Conservation (phyloP, 2,329 filamentous ascomycete species). For the Fusarium sp. region DNA sequence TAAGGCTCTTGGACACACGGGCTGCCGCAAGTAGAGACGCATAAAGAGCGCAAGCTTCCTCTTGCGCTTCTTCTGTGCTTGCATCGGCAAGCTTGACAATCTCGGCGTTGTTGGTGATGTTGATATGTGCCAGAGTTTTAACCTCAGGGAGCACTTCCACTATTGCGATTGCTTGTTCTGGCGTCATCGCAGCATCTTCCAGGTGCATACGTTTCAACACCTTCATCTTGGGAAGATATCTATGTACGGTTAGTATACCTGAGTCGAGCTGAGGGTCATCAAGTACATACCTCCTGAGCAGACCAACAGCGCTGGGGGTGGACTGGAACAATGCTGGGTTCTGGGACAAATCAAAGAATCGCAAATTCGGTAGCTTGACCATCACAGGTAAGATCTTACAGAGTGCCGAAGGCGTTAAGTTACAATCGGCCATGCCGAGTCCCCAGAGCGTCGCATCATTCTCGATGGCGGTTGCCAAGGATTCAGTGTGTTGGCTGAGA, state of each 20-base stretch:
- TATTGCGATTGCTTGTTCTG: constrained; percentile 89
- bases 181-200: constrained; percentile 81
- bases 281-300: constrained; percentile 75
- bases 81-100: constrained; percentile 78
- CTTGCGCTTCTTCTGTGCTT: constrained; percentile 81
- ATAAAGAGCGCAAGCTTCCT: constrained; percentile 94
- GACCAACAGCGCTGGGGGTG: constrained; percentile 76
- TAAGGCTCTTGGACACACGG: constrained; percentile 82
- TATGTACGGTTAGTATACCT: constrained; percentile 43
- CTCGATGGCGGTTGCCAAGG: constrained; percentile 63
- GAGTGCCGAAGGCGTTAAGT: constrained; percentile 77
- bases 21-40: constrained; percentile 90
- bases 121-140: constrained; percentile 83
- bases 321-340: constrained; percentile 83
- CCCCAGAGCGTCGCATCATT: constrained; percentile 75
- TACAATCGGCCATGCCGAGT: constrained; percentile 86
- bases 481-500: constrained; percentile 64
- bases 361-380: constrained; percentile 75
- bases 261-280: background rate
- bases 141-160: constrained; percentile 91
- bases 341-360: constrained; percentile 92
- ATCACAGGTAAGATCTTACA: constrained; percentile 80
- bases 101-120: constrained; percentile 82
- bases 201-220: constrained; percentile 87
- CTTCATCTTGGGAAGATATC: constrained; percentile 81